phyloP scores from a whole-genome alignment of 352 stramenopile species.

The Sclerospora graminicola region DNA sequence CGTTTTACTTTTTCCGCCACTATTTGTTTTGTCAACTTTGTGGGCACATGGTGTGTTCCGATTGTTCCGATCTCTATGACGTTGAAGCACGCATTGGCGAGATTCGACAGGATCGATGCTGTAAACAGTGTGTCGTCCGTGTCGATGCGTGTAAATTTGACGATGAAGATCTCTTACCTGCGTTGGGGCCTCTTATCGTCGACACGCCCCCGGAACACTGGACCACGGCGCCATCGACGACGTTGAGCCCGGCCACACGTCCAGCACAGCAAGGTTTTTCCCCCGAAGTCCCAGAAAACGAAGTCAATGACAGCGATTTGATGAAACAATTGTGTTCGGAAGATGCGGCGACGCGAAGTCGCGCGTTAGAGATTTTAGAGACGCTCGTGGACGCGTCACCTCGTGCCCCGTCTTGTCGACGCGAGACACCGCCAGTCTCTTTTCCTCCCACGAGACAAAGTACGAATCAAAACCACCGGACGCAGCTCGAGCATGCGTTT shows the following conservation, averaged over 20 bases:
- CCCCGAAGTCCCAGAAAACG: no score
- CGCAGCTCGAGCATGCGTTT: constrained; percentile 7
- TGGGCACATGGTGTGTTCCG: constrained; percentile 34
- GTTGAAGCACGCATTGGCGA: constrained; percentile 36
- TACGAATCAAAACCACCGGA: background rate
- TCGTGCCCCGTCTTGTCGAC: background rate
- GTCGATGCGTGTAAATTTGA: constrained; percentile 45
- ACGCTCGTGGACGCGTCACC: constrained; percentile 18
- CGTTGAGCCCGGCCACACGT: background rate
- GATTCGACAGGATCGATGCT: constrained; percentile 36
- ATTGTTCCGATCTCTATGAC: constrained; percentile 40
- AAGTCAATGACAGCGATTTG: constrained; percentile 18
- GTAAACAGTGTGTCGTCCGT: constrained; percentile 36
- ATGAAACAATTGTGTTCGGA: constrained; percentile 30
- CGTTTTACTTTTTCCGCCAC: constrained; percentile 35
- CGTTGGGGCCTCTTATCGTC: constrained; percentile 35
- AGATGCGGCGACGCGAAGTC: constrained; percentile 26
- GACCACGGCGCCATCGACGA: constrained; percentile 3
- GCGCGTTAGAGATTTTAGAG: constrained; percentile 35
- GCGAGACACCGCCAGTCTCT: no score
- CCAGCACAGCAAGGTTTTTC: constrained; percentile 13
- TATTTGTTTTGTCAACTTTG: constrained; percentile 51
- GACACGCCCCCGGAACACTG: constrained; percentile 30
- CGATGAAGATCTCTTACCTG: constrained; percentile 32
- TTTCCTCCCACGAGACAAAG: no score